phyloP scores from a whole-genome alignment of 176 grass and related monocot genomes.

The Puya raimondii region DNA sequence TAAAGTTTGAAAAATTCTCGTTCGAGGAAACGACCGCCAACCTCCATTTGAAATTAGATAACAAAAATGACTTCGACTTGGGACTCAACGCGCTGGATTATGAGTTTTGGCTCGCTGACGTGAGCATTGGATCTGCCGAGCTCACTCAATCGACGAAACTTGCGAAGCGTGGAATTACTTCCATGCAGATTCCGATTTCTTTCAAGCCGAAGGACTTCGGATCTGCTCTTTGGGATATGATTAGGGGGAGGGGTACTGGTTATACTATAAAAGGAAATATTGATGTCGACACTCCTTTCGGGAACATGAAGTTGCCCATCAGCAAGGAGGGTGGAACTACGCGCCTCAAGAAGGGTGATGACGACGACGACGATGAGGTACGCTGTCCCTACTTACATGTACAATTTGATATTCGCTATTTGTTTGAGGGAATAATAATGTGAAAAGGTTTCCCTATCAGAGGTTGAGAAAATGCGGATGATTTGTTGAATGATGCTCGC shows the following conservation, averaged over 20 bases:
- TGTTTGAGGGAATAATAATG: no score
- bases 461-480: no score
- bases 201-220: conserved; percentile 94
- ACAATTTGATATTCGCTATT: no score
- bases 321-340: conserved; percentile 81
- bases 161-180: conserved; percentile 68
- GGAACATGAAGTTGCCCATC: conserved; percentile 90
- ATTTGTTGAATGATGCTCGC: no score
- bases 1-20: conserved; percentile 82
- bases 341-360: conserved; percentile 60
- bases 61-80: conserved; percentile 94
- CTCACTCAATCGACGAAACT: conserved; percentile 51
- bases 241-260: conserved; percentile 63
- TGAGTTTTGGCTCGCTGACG: conserved; percentile 80
- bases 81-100: conserved; percentile 69
- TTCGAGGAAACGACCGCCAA: conserved; percentile 83
- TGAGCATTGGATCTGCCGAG: conserved; percentile 61
- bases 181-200: conserved; percentile 65
- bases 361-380: conserved; percentile 52
- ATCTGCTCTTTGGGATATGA: conserved; percentile 89
- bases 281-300: conserved; percentile 84
- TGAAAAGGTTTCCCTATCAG: no score
- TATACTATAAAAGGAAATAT: conserved; percentile 90
- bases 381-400: not conserved
- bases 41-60: conserved; percentile 83